phyloP scores from a whole-genome alignment of 345 rosid genomes.

The Reutealis trisperma region DNA sequence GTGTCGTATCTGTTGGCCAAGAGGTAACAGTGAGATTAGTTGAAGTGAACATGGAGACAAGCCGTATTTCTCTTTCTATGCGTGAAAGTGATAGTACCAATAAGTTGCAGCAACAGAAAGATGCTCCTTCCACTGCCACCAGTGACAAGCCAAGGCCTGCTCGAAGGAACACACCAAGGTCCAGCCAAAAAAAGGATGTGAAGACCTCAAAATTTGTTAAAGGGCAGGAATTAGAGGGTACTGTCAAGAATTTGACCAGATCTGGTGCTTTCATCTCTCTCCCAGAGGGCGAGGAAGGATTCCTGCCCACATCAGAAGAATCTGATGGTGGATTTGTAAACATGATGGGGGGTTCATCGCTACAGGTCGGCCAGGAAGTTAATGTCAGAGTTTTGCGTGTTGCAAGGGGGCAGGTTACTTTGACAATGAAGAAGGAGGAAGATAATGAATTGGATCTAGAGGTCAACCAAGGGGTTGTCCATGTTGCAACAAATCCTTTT shows the following conservation, averaged over 20 bases:
- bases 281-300: constrained; percentile 91
- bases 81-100: constrained; percentile 63
- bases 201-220: constrained; percentile 57
- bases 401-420: constrained; percentile 72
- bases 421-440: constrained; percentile 84
- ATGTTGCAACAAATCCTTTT: constrained; percentile 75
- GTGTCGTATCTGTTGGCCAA: constrained; percentile 82
- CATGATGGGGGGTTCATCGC: constrained; percentile 64
- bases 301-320: constrained; percentile 76
- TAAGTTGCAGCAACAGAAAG: constrained; percentile 46
- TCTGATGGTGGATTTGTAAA: constrained; percentile 61
- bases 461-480: constrained; percentile 56
- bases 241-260: constrained; percentile 70
- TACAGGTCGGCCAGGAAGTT: constrained; percentile 76
- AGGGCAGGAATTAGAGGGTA: constrained; percentile 86
- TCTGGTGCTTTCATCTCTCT: constrained; percentile 84
- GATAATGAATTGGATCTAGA: constrained; percentile 40
- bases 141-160: constrained; percentile 56
- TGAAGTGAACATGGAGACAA: constrained; percentile 72
- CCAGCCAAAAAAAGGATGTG: constrained; percentile 52
- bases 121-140: constrained; percentile 32
- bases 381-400: constrained; percentile 68
- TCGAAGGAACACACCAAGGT: constrained; percentile 47
- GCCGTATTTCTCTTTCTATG: constrained; percentile 83
- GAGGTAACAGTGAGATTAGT: constrained; percentile 76